phyloP scores from a whole-genome alignment of 192 early-diverging fungal species.

The Coemansia sp. region DNA sequence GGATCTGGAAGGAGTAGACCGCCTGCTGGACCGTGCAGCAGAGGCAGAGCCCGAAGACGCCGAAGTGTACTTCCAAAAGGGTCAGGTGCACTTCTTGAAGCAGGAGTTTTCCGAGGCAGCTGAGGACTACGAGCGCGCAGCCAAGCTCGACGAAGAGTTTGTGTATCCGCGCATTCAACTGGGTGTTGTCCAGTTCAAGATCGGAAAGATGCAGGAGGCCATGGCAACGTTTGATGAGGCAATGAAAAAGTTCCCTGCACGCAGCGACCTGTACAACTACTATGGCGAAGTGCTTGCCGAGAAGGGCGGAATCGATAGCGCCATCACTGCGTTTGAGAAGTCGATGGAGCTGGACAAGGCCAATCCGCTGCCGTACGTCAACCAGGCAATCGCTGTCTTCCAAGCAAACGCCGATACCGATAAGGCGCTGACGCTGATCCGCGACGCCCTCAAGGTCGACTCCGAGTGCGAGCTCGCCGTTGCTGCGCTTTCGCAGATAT shows the following conservation, averaged over 20 bases:
- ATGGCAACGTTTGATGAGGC: constrained; percentile 81
- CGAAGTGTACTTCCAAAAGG: constrained; percentile 89
- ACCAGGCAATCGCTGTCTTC: constrained; percentile 85
- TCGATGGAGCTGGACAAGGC: constrained; percentile 77
- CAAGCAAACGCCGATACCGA: constrained; percentile 77
- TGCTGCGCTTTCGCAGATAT: constrained; percentile 76
- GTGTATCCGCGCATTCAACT: constrained; percentile 95
- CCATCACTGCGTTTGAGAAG: constrained; percentile 84
- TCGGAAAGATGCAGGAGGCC: constrained; percentile 74
- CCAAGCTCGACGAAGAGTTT: constrained; percentile 77
- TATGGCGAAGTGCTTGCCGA: constrained; percentile 95
- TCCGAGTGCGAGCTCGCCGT: constrained; percentile 95
- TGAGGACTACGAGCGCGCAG: constrained; percentile 80
- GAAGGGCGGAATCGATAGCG: constrained; percentile 80
- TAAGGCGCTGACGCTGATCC: constrained; percentile 75
- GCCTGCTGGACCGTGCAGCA: constrained; percentile 38
- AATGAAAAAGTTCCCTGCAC: constrained; percentile 72
- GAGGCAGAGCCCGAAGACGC: constrained; percentile 73
- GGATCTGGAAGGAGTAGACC: constrained; percentile 42
- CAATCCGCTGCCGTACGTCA: constrained; percentile 97
- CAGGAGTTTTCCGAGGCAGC: constrained; percentile 78
- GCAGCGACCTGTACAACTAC: constrained; percentile 95
- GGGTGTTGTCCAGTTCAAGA: constrained; percentile 91
- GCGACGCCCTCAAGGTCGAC: constrained; percentile 85
- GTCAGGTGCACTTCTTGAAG: constrained; percentile 72